These are phyloP conservation scores for Debaryomyces psychrophilus DNA, from an alignment of 1,139 yeast species.

Conservation along the genomic window DNA sequence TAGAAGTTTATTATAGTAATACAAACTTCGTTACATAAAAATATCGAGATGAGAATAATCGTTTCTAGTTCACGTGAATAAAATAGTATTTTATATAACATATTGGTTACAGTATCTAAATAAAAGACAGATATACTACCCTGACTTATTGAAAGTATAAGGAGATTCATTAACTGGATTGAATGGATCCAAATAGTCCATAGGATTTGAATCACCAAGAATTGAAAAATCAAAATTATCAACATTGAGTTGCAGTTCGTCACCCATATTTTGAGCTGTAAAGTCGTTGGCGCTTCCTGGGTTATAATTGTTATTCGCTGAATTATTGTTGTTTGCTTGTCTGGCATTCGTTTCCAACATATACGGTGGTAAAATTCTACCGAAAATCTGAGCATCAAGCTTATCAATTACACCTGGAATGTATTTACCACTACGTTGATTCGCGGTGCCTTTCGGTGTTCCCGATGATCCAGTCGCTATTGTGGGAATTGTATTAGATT, in stretches of 20 bases:
- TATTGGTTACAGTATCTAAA: background rate
- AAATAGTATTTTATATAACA: background rate
- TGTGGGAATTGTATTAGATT: background rate
- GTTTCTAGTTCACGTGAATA: background rate
- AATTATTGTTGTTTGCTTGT: constrained; percentile 4
- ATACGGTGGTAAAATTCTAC: constrained; percentile 80
- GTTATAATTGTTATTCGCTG: background rate
- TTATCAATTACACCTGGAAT: constrained; percentile 84
- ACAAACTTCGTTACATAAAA: background rate
- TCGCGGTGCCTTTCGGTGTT: background rate
- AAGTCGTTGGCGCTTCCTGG: background rate
- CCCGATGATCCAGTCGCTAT: background rate
- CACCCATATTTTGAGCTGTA: background rate
- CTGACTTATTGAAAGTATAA: background rate
- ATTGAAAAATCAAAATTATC: constrained; percentile 26
- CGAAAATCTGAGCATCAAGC: constrained; percentile 81
- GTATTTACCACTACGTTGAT: constrained; percentile 31
- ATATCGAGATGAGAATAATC: background rate
- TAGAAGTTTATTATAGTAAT: background rate
- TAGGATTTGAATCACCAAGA: constrained; percentile 20
- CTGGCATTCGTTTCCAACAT: constrained; percentile 53
- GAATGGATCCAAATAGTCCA: constrained; percentile 30
- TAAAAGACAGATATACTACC: background rate
- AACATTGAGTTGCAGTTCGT: constrained; percentile 15
- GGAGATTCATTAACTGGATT: constrained; percentile 14